Evolutionary conservation across 345 rosid species (phyloP).

Genomic region (Eucalyptus pauciflora): DNA sequence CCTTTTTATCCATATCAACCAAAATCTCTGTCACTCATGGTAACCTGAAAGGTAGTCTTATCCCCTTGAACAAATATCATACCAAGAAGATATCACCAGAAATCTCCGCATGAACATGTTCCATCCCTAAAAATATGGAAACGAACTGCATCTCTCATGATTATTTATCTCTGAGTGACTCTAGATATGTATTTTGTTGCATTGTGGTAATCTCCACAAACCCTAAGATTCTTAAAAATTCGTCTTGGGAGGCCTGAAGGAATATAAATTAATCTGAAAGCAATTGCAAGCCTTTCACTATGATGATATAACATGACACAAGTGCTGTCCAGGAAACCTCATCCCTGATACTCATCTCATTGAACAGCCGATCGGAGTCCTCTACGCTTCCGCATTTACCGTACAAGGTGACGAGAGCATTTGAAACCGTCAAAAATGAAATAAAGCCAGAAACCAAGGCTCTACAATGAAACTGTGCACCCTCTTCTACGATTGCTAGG

Average conservation of each 20-base stretch:
- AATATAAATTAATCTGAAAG: constrained; percentile 67
- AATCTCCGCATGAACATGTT: constrained; percentile 85
- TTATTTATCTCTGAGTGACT: constrained; percentile 72
- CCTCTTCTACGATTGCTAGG: constrained; percentile 79
- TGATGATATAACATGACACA: constrained; percentile 70
- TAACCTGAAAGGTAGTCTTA: background rate
- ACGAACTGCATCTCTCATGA: constrained; percentile 77
- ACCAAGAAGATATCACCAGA: constrained; percentile 43
- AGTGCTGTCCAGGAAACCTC: constrained; percentile 92
- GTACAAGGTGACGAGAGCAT: constrained; percentile 72
- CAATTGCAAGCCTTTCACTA: constrained; percentile 91
- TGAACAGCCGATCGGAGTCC: constrained; percentile 47
- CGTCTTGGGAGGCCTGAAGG: constrained; percentile 62
- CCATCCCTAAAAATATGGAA: constrained; percentile 86
- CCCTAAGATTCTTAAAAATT: constrained; percentile 74
- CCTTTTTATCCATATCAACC: background rate
- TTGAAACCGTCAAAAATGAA: constrained; percentile 59
- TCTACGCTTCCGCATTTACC: constrained; percentile 80
- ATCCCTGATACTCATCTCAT: constrained; percentile 64
- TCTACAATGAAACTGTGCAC: constrained; percentile 74
- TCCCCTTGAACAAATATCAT: background rate
- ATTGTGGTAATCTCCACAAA: constrained; percentile 18
- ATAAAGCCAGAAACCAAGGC: constrained; percentile 51
- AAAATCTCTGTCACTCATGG: background rate
- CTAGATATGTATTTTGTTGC: constrained; percentile 86